Conservation (phyloP, 1,284 basidiomycete genomes). For the Cutaneotrichosporon sp. region DNA sequence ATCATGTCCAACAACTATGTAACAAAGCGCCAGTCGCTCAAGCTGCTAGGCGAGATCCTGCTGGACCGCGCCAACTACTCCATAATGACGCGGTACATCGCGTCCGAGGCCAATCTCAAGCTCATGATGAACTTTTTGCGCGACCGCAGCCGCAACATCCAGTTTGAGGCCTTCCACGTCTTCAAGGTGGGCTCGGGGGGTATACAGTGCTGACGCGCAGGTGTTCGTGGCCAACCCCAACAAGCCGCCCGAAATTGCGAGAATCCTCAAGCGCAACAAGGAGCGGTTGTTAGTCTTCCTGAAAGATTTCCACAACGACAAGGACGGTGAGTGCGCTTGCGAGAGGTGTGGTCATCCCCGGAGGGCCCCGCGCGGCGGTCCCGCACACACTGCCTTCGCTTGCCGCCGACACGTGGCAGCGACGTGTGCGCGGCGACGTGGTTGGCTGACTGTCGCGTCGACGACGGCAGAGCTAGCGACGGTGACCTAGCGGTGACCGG, state of each 20-base stretch:
- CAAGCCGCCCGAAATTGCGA: slow-evolving; percentile 92
- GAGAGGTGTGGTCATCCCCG: not conserved
- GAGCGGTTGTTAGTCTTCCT: slow-evolving; percentile 87
- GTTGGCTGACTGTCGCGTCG: too few species aligned
- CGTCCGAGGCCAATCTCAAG: slow-evolving; percentile 84
- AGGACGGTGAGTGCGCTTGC: slow-evolving; percentile 63
- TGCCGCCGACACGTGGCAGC: too few species aligned
- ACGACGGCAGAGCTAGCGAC: too few species aligned
- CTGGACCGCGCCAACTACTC: slow-evolving; percentile 96
- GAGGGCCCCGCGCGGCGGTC: not conserved
- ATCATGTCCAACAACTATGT: slow-evolving; percentile 95
- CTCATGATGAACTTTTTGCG: slow-evolving; percentile 99
- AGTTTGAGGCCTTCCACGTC: slow-evolving; percentile 99
- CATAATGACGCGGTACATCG: slow-evolving; percentile 98
- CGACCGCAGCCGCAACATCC: slow-evolving; percentile 97
- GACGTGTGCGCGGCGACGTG: too few species aligned
- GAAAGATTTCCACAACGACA: slow-evolving; percentile 94
- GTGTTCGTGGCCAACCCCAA: slow-evolving; percentile 99
- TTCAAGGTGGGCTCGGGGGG: slow-evolving; percentile 73
- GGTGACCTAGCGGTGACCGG: too few species aligned
- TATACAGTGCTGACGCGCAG: slow-evolving; percentile 49
- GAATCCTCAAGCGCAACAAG: slow-evolving; percentile 85
- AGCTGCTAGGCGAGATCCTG: slow-evolving; percentile 94
- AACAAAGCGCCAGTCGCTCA: slow-evolving; percentile 98
- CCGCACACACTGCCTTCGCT: too few species aligned